phyloP scores from a whole-genome alignment of 306 rosid species.

The Herpetospermum pedunculosum region DNA sequence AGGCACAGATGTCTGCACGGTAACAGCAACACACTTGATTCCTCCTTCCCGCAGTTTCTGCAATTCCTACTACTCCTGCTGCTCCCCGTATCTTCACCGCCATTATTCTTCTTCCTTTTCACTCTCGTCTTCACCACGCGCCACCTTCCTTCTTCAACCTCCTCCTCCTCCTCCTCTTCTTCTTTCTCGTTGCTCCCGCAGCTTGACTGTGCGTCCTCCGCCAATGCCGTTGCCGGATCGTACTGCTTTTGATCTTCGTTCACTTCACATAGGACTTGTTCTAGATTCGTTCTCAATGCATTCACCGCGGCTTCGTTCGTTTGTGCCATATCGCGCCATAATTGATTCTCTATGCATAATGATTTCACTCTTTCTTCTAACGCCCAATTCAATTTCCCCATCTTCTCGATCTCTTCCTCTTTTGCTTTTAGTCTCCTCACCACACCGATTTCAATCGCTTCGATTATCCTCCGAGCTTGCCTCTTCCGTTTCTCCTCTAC shows the following conservation, averaged over 20 bases:
- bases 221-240: neutral
- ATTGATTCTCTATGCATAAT: conserved; percentile 52
- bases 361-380: conserved; percentile 55
- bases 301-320: conserved; percentile 78
- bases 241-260: conserved; percentile 10
- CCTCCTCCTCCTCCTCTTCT: neutral
- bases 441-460: conserved; percentile 45
- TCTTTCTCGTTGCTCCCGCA: conserved; percentile 38
- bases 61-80: conserved; percentile 19
- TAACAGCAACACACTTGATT: conserved; percentile 69
- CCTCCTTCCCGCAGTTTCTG: conserved; percentile 65
- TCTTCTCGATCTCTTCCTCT: conserved; percentile 67
- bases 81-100: neutral
- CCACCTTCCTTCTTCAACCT: conserved; percentile 17
- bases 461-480: conserved; percentile 48
- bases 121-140: conserved; percentile 11
- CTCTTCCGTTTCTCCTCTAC: conserved; percentile 55
- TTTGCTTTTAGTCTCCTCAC: conserved; percentile 46
- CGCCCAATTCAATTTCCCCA: conserved; percentile 69
- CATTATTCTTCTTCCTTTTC: neutral
- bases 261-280: conserved; percentile 43
- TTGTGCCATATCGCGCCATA: conserved; percentile 85
- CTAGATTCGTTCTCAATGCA: conserved; percentile 46
- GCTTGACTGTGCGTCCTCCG: conserved; percentile 52
- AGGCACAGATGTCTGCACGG: conserved; percentile 91